A percentile compares a stretch with the other conserved stretches of the same genome.
Evolutionary conservation across 345 rosid genomes (phyloP).

Genomic region (Eucalyptus guilfoylei): DNA sequence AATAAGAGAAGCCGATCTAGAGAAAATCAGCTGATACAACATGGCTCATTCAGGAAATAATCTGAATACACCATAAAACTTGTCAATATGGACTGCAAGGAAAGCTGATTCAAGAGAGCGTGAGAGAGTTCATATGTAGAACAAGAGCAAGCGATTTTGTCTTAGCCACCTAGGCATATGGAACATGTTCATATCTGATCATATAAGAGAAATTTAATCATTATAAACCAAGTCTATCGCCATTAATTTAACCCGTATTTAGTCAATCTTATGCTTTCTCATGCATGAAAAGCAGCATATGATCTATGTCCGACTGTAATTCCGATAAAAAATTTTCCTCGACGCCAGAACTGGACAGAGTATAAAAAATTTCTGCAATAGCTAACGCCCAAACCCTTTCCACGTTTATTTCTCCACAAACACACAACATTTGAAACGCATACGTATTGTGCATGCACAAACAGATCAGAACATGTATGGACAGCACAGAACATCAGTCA

Average conservation of each 20-base stretch:
- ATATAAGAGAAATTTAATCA: not conserved
- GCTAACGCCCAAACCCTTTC: not conserved
- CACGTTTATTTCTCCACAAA: not conserved
- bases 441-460: not conserved
- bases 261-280: not conserved
- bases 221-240: not conserved
- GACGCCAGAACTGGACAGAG: rapidly evolving
- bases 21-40: not conserved
- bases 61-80: not conserved
- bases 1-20: not conserved
- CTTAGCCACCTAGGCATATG: not conserved
- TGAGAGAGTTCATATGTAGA: not conserved
- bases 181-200: not conserved
- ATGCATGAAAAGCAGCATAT: not conserved
- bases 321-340: not conserved
- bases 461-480: not conserved
- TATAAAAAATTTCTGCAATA: not conserved
- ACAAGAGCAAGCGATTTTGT: not conserved
- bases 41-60: not conserved
- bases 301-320: not conserved
- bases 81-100: not conserved
- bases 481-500: not conserved
- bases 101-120: not conserved
- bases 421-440: not conserved
- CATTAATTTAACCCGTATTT: not conserved